phyloP scores from a whole-genome alignment of 163 green algal species.

The Picocystis sp. region DNA sequence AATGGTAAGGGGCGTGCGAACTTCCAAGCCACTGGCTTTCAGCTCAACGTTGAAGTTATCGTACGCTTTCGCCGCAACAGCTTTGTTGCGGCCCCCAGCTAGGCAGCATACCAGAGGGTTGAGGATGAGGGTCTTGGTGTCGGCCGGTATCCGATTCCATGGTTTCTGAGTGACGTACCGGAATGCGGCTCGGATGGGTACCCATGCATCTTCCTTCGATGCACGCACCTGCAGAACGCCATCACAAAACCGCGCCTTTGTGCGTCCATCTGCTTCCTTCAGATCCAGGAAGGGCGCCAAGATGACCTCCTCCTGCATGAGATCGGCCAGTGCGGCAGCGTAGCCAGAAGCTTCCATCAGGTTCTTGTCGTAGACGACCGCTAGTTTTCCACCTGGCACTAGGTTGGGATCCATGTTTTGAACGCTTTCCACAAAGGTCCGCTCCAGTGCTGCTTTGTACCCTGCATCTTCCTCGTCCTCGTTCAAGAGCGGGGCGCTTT shows the following conservation, averaged over 20 bases:
- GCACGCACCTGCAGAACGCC: constrained; percentile 12
- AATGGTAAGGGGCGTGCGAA: constrained; percentile 15
- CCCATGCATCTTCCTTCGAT: constrained; percentile 8
- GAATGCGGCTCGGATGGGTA: constrained; percentile 7
- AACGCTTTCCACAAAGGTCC: background rate
- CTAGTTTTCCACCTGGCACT: constrained; percentile 8
- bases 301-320: constrained; percentile 12
- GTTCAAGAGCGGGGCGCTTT: constrained; percentile 14
- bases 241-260: constrained; percentile 10
- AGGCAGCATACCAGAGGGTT: constrained; percentile 17
- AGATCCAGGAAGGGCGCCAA: constrained; percentile 10
- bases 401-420: constrained; percentile 5
- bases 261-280: constrained; percentile 6
- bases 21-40: constrained; percentile 7
- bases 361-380: constrained; percentile 17
- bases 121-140: constrained; percentile 15
- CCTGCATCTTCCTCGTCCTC: constrained; percentile 14
- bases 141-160: constrained; percentile 12
- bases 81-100: constrained; percentile 15
- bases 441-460: constrained; percentile 12
- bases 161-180: constrained; percentile 14
- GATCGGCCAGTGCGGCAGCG: constrained; percentile 12
- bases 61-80: constrained; percentile 14
- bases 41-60: constrained; percentile 17
- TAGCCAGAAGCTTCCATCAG: constrained; percentile 15